Evolutionary conservation across 2,329 filamentous ascomycete species (phyloP), one percentile per base, ranked within the genome.

Genomic region (Aspergillus proliferans): DNA sequence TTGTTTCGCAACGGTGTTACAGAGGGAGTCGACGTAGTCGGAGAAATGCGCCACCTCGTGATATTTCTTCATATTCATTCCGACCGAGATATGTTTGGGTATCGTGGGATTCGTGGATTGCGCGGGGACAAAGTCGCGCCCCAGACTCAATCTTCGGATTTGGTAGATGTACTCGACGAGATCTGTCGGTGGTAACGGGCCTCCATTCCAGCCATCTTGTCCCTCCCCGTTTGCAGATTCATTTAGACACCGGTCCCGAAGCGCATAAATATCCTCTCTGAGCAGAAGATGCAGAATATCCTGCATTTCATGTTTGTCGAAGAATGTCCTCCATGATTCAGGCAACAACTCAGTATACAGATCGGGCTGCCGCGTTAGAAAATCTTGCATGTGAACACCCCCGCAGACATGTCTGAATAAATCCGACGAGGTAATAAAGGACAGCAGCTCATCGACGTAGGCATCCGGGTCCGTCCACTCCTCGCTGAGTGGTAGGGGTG

Each of bases 331-430:
- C 93, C 93, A 98, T 68, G 90, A 84, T 52, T 79, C 66, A 0
- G 90, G 88, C 1, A 98, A 70, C 1, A 92, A 79, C 1, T 80
- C 77, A 46, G 86, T 81, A 66, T 95, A 98, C 0, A 96, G 78
- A 54, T 89, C 86, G 4, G 89, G 88, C 43, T 89, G 82, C 39
- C 83, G 82, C 2, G 90, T 96, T 72, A 96, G 89, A 71, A 98
- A 97, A 67, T 98, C 93, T 49, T 97, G 78, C 54, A 98, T 91
- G 65, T 98, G 93, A 1, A 97, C 88, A n/a, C 92, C 91, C 47
- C 93, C 93, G 64, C 90, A 95, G n/a, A 98, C 78, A 22, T 88
- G 88, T 56, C 88, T 86, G 58, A 96, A 90, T 1, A 89, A 76
- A 47, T 85, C 80, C 42, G 86, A 87, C 2, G 82, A 83, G 5